These are phyloP conservation scores for Elongisporangium prolatum DNA, from an alignment of 352 stramenopile species.

Conservation along the genomic window DNA sequence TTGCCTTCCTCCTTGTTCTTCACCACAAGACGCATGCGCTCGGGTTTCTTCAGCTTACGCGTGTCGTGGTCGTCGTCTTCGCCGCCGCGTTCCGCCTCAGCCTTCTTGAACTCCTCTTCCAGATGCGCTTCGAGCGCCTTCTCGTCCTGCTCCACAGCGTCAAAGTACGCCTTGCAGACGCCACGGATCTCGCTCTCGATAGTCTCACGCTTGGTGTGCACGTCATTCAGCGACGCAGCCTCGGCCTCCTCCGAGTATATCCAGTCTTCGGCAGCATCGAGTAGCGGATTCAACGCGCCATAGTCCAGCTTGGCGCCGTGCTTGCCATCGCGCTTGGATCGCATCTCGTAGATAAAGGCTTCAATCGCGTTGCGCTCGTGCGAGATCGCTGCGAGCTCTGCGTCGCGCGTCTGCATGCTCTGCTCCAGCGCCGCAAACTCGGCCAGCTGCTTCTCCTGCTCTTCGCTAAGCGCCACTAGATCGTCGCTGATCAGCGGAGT, in stretches of 20 bases:
- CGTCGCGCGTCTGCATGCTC: conserved; percentile 70
- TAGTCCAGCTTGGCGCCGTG: conserved; percentile 72
- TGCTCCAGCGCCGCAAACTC: conserved; percentile 48
- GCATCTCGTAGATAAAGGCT: conserved; percentile 89
- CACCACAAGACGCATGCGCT: conserved; percentile 90
- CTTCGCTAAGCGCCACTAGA: conserved; percentile 14
- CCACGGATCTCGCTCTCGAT: conserved; percentile 50
- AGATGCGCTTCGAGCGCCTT: conserved; percentile 66
- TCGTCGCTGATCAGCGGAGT: conserved; percentile 1
- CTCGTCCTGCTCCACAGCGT: conserved; percentile 56
- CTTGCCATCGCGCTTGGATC: conserved; percentile 63
- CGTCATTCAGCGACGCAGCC: conserved; percentile 46
- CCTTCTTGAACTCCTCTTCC: conserved; percentile 66
- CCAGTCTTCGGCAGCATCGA: conserved; percentile 88
- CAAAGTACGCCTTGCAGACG: conserved; percentile 66
- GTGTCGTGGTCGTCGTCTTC: conserved; percentile 91
- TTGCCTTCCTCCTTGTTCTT: conserved; percentile 96
- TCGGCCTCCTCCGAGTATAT: conserved; percentile 89
- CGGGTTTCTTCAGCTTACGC: conserved; percentile 90
- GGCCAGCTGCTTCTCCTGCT: conserved; percentile 21
- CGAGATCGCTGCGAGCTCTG: conserved; percentile 60
- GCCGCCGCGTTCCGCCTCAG: conserved; percentile 62
- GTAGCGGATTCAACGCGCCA: conserved; percentile 46
- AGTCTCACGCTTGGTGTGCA: conserved; percentile 45
- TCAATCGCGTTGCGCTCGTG: conserved; percentile 89